Evolutionary conservation across 306 rosid species (phyloP), one percentile per base, ranked within the genome.

Genomic region (Boehmeria nivea): DNA sequence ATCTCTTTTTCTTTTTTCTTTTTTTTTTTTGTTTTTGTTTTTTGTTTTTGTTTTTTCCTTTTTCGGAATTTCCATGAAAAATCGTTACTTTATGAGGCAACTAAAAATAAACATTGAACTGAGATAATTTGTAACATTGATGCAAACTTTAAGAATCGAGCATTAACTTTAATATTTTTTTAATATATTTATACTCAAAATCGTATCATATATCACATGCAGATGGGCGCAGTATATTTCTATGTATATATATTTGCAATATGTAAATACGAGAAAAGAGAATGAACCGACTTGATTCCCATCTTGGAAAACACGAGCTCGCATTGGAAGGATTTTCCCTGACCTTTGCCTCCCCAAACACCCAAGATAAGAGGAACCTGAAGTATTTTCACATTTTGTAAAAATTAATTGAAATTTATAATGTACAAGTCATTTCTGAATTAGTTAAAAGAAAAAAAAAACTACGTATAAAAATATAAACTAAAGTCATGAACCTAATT

Each of bases 281-380:
- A 7, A 46, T 68, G 11, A 15, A 46, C 87, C 75, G 43, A 91
- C 98, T n/a, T 87, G 88, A 91, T 83, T 73, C 99, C 99, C 96
- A 91, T 82, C 89, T 91, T 91, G 69, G 94, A 78, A 63, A 91
- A 83, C 37, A 91, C 96, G 67, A 91, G 96, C 70, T 91, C 96
- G 52, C 95, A 85, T 66, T 91, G 94, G 94, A 91, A 91, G 33
- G 99, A 91, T 80, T 91, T 91, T 50, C 95, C 95, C 71, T 93
- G 96, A 57, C 99, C 99, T 72, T 93, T 93, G 61, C 99, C 99
- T 75, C 99, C 99, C 96, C 96, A 93, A n/a, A 93, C 60, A 81
- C 99, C 99, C 71, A 93, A 75, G 71, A 85, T 93, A 46, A 93
- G 81, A 67, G 96, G 99, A 75, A 93, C 67, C 98, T 91, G 57